These are phyloP conservation scores for Lippia alba DNA, from an alignment of 305 asterid species.

Conservation along the genomic window DNA sequence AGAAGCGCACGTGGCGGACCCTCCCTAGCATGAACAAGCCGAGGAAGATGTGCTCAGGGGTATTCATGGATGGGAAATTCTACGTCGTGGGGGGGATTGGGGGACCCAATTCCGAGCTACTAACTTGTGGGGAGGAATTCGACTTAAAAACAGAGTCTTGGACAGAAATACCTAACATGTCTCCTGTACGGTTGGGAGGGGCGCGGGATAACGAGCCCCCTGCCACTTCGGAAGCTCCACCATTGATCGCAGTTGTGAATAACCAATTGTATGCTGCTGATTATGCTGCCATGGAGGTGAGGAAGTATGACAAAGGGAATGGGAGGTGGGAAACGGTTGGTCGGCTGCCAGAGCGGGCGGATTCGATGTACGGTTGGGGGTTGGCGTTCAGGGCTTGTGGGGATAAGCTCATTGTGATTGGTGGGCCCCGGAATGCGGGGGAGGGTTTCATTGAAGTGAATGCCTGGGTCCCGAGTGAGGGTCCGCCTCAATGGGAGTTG, in stretches of 20 bases:
- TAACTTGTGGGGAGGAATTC: constrained; percentile 74
- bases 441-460: constrained; percentile 69
- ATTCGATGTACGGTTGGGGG: constrained; percentile 86
- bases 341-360: constrained; percentile 67
- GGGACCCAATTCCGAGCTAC: constrained; percentile 40
- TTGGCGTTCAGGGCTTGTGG: constrained; percentile 85
- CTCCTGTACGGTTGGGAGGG: constrained; percentile 56
- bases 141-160: constrained; percentile 58
- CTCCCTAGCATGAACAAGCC: constrained; percentile 71
- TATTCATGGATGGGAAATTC: constrained; percentile 81
- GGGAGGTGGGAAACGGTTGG: constrained; percentile 64
- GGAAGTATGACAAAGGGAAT: constrained; percentile 60
- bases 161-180: constrained; percentile 77
- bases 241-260: constrained; percentile 77
- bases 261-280: constrained; percentile 80
- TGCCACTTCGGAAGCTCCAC: constrained; percentile 76
- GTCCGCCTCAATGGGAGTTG: constrained; percentile 69
- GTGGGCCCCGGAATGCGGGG: constrained; percentile 64
- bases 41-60: constrained; percentile 76
- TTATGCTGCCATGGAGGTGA: constrained; percentile 61
- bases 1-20: constrained; percentile 58
- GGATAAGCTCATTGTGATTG: constrained; percentile 66
- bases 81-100: constrained; percentile 74
- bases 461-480: constrained; percentile 74
- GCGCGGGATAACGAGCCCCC: constrained; percentile 48